Conservation (phyloP, 495 filamentous ascomycete species). For the Pyrenula massariospora region DNA sequence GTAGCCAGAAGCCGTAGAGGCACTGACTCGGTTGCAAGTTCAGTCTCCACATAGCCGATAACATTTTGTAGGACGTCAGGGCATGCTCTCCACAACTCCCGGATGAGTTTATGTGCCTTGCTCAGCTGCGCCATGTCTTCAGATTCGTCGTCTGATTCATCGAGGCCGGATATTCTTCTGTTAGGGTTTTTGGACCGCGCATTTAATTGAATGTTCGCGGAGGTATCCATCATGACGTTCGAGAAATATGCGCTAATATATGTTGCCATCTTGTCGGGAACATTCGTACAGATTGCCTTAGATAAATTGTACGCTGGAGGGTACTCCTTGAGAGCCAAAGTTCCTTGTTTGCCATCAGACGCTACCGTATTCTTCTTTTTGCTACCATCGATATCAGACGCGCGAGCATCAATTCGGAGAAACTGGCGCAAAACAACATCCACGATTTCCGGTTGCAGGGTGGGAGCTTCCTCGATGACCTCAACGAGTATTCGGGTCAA, state of each 20-base stretch:
- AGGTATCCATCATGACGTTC: slow-evolving; percentile 85
- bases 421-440: slow-evolving; percentile 95
- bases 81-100: slow-evolving; percentile 89
- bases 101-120: slow-evolving; percentile 80
- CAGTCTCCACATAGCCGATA: slow-evolving; percentile 85
- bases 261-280: slow-evolving; percentile 83
- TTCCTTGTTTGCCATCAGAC: slow-evolving; percentile 63
- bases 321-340: slow-evolving; percentile 68
- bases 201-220: slow-evolving; percentile 29
- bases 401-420: slow-evolving; percentile 63
- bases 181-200: slow-evolving; percentile 30
- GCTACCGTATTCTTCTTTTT: slow-evolving; percentile 46
- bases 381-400: slow-evolving; percentile 27
- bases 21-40: slow-evolving; percentile 80
- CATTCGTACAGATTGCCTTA: slow-evolving; percentile 82
- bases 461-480: slow-evolving; percentile 74
- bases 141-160: slow-evolving; percentile 69
- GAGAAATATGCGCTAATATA: slow-evolving; percentile 95
- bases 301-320: slow-evolving; percentile 94
- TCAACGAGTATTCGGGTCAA: slow-evolving; percentile 78
- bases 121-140: slow-evolving; percentile 75
- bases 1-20: slow-evolving; percentile 77
- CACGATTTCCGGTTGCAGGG: slow-evolving; percentile 72
- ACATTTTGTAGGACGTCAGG: slow-evolving; percentile 85
- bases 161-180: slow-evolving; percentile 38